Evolutionary conservation across 1,284 basidiomycete genomes (phyloP).

Genomic region (Ganoderma boninense): DNA sequence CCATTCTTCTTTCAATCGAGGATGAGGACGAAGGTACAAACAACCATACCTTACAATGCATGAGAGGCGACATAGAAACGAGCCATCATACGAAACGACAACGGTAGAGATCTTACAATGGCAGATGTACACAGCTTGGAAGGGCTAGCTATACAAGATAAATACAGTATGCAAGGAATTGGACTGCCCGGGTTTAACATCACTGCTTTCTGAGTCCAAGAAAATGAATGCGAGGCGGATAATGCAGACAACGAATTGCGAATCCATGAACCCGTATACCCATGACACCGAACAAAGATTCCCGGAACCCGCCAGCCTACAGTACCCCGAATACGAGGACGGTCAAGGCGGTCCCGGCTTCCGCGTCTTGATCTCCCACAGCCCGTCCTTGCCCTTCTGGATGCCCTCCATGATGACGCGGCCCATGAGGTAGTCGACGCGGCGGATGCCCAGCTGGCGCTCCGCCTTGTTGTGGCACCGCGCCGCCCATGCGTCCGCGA

Average conservation of each 20-base stretch:
- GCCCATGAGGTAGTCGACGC: slow-evolving; percentile 45
- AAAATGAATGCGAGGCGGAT: background rate
- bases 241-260: background rate
- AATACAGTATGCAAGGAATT: slow-evolving; percentile 21
- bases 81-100: too few species aligned
- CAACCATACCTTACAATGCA: too few species aligned
- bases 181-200: background rate
- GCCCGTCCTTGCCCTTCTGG: slow-evolving; percentile 40
- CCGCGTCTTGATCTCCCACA: slow-evolving; percentile 44
- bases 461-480: slow-evolving; percentile 37
- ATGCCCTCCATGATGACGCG: slow-evolving; percentile 42
- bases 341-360: slow-evolving; percentile 18
- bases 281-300: background rate
- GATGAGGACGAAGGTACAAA: too few species aligned
- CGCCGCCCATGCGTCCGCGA: slow-evolving; percentile 36
- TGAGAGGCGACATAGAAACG: too few species aligned
- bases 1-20: too few species aligned
- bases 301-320: background rate
- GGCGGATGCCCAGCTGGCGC: slow-evolving; percentile 35
- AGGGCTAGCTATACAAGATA: slow-evolving; percentile 24
- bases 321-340: background rate
- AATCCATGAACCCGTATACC: background rate
- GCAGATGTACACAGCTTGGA: slow-evolving; percentile 5
- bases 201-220: slow-evolving; percentile 13
- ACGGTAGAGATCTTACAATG: background rate